These are phyloP conservation scores for Mortierella sp. DNA, from an alignment of 371 early-diverging fungal species.

Conservation along the genomic window DNA sequence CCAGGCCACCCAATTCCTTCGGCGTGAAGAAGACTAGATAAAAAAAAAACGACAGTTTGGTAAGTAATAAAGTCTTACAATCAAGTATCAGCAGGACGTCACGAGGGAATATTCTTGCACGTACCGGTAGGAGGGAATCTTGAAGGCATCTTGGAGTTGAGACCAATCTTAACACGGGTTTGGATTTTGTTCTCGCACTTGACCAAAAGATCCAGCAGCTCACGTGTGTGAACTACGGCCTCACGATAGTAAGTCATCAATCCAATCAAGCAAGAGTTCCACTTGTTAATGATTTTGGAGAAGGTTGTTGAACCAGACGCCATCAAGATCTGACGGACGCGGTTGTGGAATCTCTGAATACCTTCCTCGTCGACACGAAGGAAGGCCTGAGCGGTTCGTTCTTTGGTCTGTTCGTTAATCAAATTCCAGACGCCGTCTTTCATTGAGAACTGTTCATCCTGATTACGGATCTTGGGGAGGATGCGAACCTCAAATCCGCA, in stretches of 20 bases:
- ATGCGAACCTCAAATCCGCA: slow-evolving; percentile 93
- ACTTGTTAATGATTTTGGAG: slow-evolving; percentile 98
- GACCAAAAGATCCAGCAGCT: slow-evolving; percentile 95
- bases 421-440: slow-evolving; percentile 98
- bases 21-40: slow-evolving; percentile 68
- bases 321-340: slow-evolving; percentile 98
- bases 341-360: slow-evolving; percentile 94
- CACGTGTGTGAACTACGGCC: slow-evolving; percentile 97
- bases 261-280: slow-evolving; percentile 95
- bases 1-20: slow-evolving; percentile 98
- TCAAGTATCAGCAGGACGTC: neutral
- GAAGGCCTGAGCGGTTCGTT: slow-evolving; percentile 97
- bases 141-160: slow-evolving; percentile 99
- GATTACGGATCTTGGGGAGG: slow-evolving; percentile 89
- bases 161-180: slow-evolving; percentile 98
- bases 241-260: slow-evolving; percentile 99
- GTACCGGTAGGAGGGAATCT: slow-evolving; percentile 95
- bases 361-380: slow-evolving; percentile 95
- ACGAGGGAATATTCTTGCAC: neutral
- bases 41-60: neutral
- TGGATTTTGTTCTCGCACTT: slow-evolving; percentile 98
- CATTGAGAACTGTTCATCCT: slow-evolving; percentile 90
- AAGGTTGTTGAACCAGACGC: slow-evolving; percentile 97
- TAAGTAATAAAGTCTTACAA: neutral
- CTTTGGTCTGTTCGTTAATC: slow-evolving; percentile 96